Conservation (phyloP, 352 stramenopile species). For the Pythium sp. region DNA sequence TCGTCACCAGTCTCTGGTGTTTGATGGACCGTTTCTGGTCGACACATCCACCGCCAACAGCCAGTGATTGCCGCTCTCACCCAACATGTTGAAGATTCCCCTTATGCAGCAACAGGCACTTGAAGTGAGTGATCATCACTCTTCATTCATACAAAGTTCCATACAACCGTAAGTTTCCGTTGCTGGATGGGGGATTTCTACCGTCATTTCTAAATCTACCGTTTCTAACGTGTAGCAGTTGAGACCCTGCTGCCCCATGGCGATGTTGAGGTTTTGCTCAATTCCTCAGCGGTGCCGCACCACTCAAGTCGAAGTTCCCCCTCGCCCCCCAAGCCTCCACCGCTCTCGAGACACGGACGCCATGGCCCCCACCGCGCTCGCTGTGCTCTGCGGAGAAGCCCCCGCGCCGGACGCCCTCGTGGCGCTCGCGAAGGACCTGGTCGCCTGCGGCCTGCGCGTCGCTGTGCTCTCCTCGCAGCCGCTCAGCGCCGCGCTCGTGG, state of each 20-base stretch:
- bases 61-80: constrained; percentile 17
- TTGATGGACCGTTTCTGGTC: no score
- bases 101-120: constrained; percentile 4
- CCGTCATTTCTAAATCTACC: constrained; percentile 10
- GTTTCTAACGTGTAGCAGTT: constrained; percentile 27
- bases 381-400: constrained; percentile 64
- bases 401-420: constrained; percentile 42
- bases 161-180: not conserved
- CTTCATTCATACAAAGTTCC: not conserved
- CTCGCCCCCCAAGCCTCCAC: not conserved
- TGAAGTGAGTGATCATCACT: constrained; percentile 2
- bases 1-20: no score
- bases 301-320: constrained; percentile 18
- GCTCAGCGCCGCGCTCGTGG: constrained; percentile 56
- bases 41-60: not conserved
- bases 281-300: constrained; percentile 10
- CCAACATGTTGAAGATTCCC: constrained; percentile 20
- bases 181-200: constrained; percentile 14
- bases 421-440: constrained; percentile 45
- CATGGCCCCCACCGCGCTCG: constrained; percentile 49
- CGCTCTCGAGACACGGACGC: not conserved
- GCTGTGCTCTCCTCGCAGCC: constrained; percentile 53
- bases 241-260: not conserved
- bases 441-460: constrained; percentile 53
- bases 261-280: not conserved